A percentile compares a stretch with the other conserved stretches of the same genome.
Evolutionary conservation across 768 basidiomycete genomes (phyloP).

Genomic region (Auriculariales sp.): DNA sequence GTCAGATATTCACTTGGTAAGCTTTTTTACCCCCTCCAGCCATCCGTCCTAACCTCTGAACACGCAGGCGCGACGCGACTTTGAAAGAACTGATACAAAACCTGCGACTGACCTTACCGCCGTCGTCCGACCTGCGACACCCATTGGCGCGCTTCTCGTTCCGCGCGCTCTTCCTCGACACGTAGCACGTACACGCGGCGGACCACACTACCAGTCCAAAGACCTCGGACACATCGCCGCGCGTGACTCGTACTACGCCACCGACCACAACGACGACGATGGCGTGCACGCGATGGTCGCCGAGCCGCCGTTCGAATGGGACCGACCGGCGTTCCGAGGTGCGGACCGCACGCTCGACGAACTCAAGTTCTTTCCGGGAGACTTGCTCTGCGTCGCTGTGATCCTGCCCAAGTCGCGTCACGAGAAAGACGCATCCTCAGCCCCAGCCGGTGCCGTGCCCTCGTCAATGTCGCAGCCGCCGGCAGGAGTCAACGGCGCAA

Average conservation of each 20-base stretch:
- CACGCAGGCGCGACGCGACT: slow-evolving; percentile 64
- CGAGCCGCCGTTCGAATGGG: slow-evolving; percentile 10
- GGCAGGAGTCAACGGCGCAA: slow-evolving; percentile 13
- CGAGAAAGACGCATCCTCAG: no score
- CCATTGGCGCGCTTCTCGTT: slow-evolving; percentile 73
- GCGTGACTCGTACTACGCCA: slow-evolving; percentile 73
- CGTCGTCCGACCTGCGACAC: slow-evolving; percentile 58
- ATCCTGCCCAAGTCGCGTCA: slow-evolving; percentile 49
- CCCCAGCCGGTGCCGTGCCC: slow-evolving; percentile 29
- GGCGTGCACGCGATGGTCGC: slow-evolving; percentile 1
- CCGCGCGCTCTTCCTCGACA: slow-evolving; percentile 55
- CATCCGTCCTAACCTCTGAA: not conserved
- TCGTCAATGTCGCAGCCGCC: slow-evolving; percentile 31
- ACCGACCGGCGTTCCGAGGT: slow-evolving; percentile 32
- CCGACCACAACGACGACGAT: slow-evolving; percentile 38
- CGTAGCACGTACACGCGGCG: slow-evolving; percentile 62
- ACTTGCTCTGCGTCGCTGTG: slow-evolving; percentile 63
- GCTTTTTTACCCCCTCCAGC: slow-evolving; percentile 7
- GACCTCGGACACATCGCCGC: slow-evolving; percentile 74
- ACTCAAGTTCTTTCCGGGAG: slow-evolving; percentile 66
- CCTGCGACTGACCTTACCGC: slow-evolving; percentile 56
- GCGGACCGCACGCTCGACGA: slow-evolving; percentile 68
- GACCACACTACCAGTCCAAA: slow-evolving; percentile 49
- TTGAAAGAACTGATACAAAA: slow-evolving; percentile 66
- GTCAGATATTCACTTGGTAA: slow-evolving; percentile 71